These are phyloP conservation scores for Ganoderma resinaceum DNA, from an alignment of 1,284 basidiomycete species.

Conservation along the genomic window DNA sequence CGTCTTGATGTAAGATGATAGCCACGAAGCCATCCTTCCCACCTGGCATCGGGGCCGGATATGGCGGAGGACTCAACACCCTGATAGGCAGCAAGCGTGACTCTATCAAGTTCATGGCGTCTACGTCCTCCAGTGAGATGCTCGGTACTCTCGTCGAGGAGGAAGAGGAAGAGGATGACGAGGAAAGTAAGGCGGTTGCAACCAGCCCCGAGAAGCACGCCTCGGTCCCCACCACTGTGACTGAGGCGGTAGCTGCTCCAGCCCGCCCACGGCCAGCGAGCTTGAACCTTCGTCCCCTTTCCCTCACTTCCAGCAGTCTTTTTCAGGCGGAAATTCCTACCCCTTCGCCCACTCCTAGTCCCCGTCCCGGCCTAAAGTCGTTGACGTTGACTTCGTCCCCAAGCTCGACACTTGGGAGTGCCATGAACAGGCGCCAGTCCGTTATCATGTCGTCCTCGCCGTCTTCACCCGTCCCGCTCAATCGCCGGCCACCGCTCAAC, in stretches of 20 bases:
- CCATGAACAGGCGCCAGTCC: conserved; percentile 38
- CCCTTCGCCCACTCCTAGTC: conserved; percentile 56
- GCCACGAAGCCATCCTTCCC: conserved; percentile 63
- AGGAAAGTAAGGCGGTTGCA: conserved; percentile 33
- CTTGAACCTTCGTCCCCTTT: conserved; percentile 73
- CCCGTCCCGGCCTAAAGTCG: conserved; percentile 52
- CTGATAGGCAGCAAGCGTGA: conserved; percentile 71
- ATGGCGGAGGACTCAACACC: conserved; percentile 47
- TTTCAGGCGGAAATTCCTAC: conserved; percentile 57
- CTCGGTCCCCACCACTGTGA: conserved; percentile 31
- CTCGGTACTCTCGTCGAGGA: conserved; percentile 81
- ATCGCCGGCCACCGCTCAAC: conserved; percentile 40
- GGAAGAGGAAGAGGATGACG: conserved; percentile 79
- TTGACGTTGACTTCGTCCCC: conserved; percentile 54
- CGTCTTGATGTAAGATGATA: conserved; percentile 26
- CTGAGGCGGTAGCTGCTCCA: conserved; percentile 45
- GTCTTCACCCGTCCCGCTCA: conserved; percentile 29
- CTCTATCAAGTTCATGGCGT: conserved; percentile 73
- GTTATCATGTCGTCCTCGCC: conserved; percentile 35
- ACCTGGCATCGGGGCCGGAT: conserved; percentile 50
- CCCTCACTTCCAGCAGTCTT: conserved; percentile 61
- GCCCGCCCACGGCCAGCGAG: conserved; percentile 65
- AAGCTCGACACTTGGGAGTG: conserved; percentile 36
- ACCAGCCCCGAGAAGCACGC: conserved; percentile 30
- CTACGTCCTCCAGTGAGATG: conserved; percentile 73